Evolutionary conservation across 1,284 basidiomycete species (phyloP), one percentile per base, ranked within the genome.

Genomic region (Amylostereum areolatum): DNA sequence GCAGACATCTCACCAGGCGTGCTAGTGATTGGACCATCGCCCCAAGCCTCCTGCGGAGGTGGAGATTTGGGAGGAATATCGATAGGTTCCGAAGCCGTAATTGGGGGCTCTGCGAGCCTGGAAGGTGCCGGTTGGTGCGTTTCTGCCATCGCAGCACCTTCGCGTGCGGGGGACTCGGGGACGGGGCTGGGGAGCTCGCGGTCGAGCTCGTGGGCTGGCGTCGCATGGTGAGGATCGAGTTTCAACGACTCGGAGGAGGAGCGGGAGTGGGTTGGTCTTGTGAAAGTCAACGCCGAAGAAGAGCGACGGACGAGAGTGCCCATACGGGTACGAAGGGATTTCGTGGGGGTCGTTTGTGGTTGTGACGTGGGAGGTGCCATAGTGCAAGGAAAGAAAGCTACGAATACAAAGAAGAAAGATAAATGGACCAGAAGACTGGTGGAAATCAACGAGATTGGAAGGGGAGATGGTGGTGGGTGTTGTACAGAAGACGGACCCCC

Each of bases 151-250:
- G 70, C 76, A n/a, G 67, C 73, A 24, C 65, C 69, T 56, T 78
- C 77, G 18, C 74, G 68, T 8, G 66, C 68, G 29, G 80, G 80
- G 1, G 78, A 80, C 56, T 81, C 78, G 1, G 73, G 67, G 50
- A 81, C 80, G 5, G 80, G 78, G 49, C 74, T 79, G 8, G 72
- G 70, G 25, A 65, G 59, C 43, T 54, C 61, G 40, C 47, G 40
- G 24, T 54, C 48, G 55, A 49, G 24, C 43, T 43, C 27, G 51
- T 48, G 46, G 3, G 52, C 41, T 3, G 49, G 44, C 6, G 54
- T 50, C 43, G 55, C 43, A 28, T 62, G 54, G 1, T 57, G 55
- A 2, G 64, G 57, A 57, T 53, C 18, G 31, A 49, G 54, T 50
- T 30, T 56, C 27, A 57, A 55, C 28, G 56, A 57, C 34, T 53